Evolutionary conservation across 1,284 basidiomycete species (phyloP), one percentile per base, ranked within the genome.

Genomic region (Trichosporon coremiiforme): DNA sequence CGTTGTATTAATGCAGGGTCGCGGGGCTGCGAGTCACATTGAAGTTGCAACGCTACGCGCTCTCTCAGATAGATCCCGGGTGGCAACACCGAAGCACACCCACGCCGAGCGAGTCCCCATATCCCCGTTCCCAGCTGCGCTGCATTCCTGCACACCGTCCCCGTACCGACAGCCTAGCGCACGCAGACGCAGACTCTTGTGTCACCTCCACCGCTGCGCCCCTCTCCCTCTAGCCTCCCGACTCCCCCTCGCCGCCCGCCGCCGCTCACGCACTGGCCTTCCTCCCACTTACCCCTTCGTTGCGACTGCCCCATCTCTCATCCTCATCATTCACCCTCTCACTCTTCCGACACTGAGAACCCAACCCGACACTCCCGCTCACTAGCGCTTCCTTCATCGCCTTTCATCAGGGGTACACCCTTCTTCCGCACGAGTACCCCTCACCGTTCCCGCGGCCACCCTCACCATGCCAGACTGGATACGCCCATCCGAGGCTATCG

Each of bases 401-500:
- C 50, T 20, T 31, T 31, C 10, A 20, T 22, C 57, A 62, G 29
- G 15, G 29, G 57, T n/a, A 6, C 57, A 38, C 29, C 31, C 57
- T n/a, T n/a, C 25, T 33, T n/a, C 55, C 29, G 25, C 25, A 31
- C 29, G 57, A 62, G 20, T 31, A 17, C 57, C 20, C 29, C 57
- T 33, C 17, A 31, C 57, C 15, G 31, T 29, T 22, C 31, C 31
- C 57, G 57, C 29, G 57, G 57, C 22, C 31, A 17, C 31, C 57
- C 31, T 62, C 31, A 33, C 13, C 57, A 62, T 62, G 57, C 29
- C 57, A 15, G 57, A 62, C 57, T 62, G 57, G 57, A 62, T 33
- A 62, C 57, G 57, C 57, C n/a, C 38, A 20, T 45, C 64, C 20
- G 45, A 45, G 38, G 64, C 64, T n/a, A 41, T 65, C 38, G 64